These are phyloP conservation scores for Gamarada debralockiae DNA, from an alignment of 495 filamentous ascomycete genomes.

Conservation along the genomic window DNA sequence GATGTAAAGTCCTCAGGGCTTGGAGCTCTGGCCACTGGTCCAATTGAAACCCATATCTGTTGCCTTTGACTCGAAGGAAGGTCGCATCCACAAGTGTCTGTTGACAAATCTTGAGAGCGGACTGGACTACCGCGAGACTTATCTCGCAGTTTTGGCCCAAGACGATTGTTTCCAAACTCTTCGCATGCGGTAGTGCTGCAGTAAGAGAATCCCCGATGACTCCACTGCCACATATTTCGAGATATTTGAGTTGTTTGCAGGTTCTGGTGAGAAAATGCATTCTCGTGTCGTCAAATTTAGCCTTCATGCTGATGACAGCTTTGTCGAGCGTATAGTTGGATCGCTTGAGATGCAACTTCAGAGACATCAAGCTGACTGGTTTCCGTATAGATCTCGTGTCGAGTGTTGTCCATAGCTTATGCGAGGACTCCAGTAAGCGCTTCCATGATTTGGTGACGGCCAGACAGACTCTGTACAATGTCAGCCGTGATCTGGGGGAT, in stretches of 20 bases:
- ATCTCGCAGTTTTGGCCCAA: conserved; percentile 12
- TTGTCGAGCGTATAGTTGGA: conserved; percentile 25
- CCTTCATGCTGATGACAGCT: conserved; percentile 13
- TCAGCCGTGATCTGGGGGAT: neutral
- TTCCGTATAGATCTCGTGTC: conserved; percentile 14
- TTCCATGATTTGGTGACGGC: conserved; percentile 25
- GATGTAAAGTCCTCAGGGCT: conserved; percentile 6
- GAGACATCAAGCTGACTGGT: conserved; percentile 7
- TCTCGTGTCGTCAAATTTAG: conserved; percentile 12
- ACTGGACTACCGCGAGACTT: conserved; percentile 1
- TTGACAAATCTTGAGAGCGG: conserved; percentile 10
- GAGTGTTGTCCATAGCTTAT: conserved; percentile 21
- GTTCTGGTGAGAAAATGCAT: conserved; percentile 7
- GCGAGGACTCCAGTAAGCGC: conserved; percentile 18
- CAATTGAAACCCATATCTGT: neutral
- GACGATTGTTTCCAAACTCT: conserved; percentile 12
- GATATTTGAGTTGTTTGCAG: conserved; percentile 16
- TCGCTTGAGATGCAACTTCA: conserved; percentile 16
- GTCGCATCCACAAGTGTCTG: conserved; percentile 8
- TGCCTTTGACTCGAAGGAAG: conserved; percentile 11
- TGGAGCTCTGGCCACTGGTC: conserved; percentile 10
- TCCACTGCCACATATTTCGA: conserved; percentile 15
- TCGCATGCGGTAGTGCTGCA: conserved; percentile 11
- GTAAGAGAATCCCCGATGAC: conserved; percentile 18
- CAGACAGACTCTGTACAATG: conserved; percentile 18